phyloP scores from a whole-genome alignment of 108 stramenopile genomes.

The Nitzschia putrida region DNA sequence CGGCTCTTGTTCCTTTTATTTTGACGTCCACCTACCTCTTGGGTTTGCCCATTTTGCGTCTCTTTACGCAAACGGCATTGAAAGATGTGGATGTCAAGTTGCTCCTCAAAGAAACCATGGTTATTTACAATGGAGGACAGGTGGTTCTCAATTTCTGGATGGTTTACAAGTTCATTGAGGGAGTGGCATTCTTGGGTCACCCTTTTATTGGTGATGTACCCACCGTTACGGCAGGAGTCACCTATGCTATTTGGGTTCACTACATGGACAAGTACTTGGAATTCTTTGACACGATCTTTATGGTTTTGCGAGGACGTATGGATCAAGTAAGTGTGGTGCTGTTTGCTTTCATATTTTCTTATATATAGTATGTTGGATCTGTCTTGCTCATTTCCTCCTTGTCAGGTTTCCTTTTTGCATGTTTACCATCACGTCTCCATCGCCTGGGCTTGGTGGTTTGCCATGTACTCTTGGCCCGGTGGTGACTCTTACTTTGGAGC shows the following conservation, averaged over 20 bases:
- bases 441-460: conserved; percentile 93
- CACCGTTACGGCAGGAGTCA: conserved; percentile 53
- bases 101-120: conserved; percentile 81
- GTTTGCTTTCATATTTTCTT: too few relatives aligned
- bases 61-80: conserved; percentile 52
- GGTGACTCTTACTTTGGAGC: conserved; percentile 98
- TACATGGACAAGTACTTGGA: conserved; percentile 97
- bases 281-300: conserved; percentile 98
- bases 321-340: conserved; percentile 91
- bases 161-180: conserved; percentile 76
- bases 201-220: conserved; percentile 80
- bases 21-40: conserved; percentile 73
- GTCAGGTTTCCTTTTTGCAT: conserved; percentile 96
- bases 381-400: neutral
- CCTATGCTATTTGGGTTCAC: conserved; percentile 94
- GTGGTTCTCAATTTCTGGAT: conserved; percentile 95
- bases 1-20: conserved; percentile 51
- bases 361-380: too few relatives aligned
- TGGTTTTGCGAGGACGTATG: conserved; percentile 89
- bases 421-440: conserved; percentile 98
- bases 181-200: conserved; percentile 69
- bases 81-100: conserved; percentile 70
- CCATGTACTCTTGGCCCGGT: conserved; percentile 74
- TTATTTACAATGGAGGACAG: conserved; percentile 95
- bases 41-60: conserved; percentile 65